These are phyloP conservation scores for Naganishia liquefaciens DNA, from an alignment of 1,284 basidiomycete species.

Conservation along the genomic window DNA sequence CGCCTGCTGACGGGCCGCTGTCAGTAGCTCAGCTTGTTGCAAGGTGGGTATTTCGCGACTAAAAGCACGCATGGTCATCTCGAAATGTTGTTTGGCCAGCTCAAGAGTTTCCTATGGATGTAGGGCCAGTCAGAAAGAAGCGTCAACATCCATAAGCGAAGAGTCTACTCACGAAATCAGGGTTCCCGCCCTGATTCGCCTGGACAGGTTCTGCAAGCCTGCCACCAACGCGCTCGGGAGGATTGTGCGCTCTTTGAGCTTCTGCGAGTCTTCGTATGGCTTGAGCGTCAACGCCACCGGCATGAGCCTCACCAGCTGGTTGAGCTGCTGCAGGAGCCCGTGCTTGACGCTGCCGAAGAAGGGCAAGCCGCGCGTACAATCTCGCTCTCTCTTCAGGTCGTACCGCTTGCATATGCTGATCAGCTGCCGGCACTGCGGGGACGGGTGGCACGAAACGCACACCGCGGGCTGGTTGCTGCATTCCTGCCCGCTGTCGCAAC, in stretches of 20 bases:
- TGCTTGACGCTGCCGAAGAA: no score
- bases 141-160: no score
- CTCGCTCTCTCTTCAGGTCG: no score
- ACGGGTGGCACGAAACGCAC: no score
- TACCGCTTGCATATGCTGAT: no score
- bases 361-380: no score
- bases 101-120: conserved; percentile 1
- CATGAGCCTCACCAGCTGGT: no score
- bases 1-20: background rate
- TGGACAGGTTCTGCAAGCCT: background rate
- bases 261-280: no score
- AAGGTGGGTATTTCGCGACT: background rate
- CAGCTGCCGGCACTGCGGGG: no score
- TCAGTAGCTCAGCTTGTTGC: background rate
- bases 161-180: background rate
- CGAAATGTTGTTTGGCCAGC: conserved; percentile 4
- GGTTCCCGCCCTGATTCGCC: background rate
- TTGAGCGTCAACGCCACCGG: no score
- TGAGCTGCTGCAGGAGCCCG: background rate
- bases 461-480: no score
- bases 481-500: no score
- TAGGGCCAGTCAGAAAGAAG: background rate
- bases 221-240: background rate
- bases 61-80: background rate
- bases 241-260: background rate